Conservation (phyloP, 257 asterid species). For the Ilex asprella region DNA sequence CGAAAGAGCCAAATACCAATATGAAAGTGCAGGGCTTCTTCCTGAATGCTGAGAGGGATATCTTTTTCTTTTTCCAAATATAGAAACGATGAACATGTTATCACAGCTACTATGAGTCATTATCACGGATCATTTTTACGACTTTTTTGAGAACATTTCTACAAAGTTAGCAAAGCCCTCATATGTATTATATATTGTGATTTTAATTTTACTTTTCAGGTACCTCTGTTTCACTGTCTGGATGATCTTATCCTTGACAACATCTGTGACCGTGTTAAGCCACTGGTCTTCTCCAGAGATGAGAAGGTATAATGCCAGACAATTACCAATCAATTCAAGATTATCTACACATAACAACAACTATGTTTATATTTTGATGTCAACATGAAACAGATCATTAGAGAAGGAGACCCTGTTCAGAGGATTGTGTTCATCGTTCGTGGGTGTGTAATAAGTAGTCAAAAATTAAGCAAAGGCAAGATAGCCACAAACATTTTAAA, state of each 20-base stretch:
- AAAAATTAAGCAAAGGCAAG: slow-evolving; percentile 68
- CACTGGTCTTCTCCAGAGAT: slow-evolving; percentile 71
- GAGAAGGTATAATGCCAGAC: slow-evolving; percentile 52
- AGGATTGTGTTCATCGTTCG: slow-evolving; percentile 68
- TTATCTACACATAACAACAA: no score
- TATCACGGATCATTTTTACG: no score
- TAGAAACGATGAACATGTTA: no score
- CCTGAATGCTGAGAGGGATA: no score
- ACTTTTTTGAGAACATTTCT: no score
- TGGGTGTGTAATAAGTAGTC: slow-evolving; percentile 65
- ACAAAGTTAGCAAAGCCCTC: no score
- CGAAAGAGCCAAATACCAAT: no score
- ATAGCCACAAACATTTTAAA: slow-evolving; percentile 54
- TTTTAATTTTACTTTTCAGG: slow-evolving; percentile 28
- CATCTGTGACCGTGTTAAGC: slow-evolving; percentile 89
- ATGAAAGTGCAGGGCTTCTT: no score
- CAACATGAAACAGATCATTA: slow-evolving; percentile 43
- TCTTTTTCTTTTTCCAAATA: no score
- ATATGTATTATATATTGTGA: neutral
- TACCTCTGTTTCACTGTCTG: slow-evolving; percentile 74
- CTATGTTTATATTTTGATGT: neutral
- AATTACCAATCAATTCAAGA: neutral
- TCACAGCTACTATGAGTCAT: no score
- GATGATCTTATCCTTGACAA: slow-evolving; percentile 92
- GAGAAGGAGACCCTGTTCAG: slow-evolving; percentile 92